These are phyloP conservation scores for Leccinum solheimii DNA, from an alignment of 1,284 basidiomycete species.

Conservation along the genomic window DNA sequence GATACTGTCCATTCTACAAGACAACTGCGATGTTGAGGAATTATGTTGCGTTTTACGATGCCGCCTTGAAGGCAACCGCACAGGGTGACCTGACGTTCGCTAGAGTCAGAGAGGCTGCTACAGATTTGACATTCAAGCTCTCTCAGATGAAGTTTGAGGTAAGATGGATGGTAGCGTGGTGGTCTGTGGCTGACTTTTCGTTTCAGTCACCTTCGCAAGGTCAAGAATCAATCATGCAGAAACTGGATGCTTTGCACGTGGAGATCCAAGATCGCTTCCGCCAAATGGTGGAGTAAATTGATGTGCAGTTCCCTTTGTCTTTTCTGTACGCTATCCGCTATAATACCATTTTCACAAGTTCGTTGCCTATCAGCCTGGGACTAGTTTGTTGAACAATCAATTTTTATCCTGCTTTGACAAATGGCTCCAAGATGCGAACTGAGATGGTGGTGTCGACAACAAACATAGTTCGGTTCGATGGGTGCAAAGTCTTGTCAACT, in stretches of 20 bases:
- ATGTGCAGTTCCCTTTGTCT: slow-evolving; percentile 5
- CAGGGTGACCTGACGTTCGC: slow-evolving; percentile 90
- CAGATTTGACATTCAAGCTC: slow-evolving; percentile 92
- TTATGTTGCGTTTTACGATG: slow-evolving; percentile 94
- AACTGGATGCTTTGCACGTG: slow-evolving; percentile 73
- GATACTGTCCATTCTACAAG: slow-evolving; percentile 99
- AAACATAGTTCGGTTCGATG: not conserved
- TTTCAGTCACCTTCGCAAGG: slow-evolving; percentile 81
- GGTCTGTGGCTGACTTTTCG: slow-evolving; percentile 22
- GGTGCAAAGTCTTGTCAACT: not conserved
- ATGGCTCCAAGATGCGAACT: not conserved
- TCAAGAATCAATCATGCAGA: slow-evolving; percentile 77
- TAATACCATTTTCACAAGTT: slow-evolving; percentile 21
- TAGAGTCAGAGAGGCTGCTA: slow-evolving; percentile 86
- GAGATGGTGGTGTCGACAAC: not conserved
- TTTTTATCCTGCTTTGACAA: not conserved
- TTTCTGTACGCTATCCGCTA: slow-evolving; percentile 22
- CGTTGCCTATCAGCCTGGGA: not conserved
- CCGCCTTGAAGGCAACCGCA: slow-evolving; percentile 82
- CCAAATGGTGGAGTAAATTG: slow-evolving; percentile 72
- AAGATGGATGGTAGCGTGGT: slow-evolving; percentile 21
- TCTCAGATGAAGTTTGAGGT: slow-evolving; percentile 99
- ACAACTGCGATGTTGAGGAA: slow-evolving; percentile 95
- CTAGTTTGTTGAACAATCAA: not conserved
- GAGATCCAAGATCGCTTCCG: slow-evolving; percentile 92